phyloP scores from a whole-genome alignment of 768 basidiomycete species.

The Lactarius indigo region DNA sequence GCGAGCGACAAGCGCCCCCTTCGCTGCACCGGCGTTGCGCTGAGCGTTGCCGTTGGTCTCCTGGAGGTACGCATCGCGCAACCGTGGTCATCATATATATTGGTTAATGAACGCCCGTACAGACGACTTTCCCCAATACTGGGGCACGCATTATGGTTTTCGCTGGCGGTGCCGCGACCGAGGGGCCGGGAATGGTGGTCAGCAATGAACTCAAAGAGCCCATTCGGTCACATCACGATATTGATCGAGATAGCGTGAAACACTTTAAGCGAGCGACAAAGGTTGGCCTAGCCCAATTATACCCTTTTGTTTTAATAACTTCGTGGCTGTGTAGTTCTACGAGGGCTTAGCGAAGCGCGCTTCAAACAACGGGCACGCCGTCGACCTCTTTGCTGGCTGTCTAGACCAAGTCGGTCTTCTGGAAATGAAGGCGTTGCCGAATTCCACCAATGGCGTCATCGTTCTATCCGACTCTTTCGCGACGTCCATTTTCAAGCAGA shows the following conservation, averaged over 20 bases:
- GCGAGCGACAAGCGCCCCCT: conserved; percentile 90
- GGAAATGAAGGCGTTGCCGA: conserved; percentile 95
- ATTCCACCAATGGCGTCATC: conserved; percentile 95
- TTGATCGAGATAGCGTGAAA: conserved; percentile 93
- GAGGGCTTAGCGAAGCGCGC: conserved; percentile 90
- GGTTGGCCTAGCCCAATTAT: conserved; percentile 43
- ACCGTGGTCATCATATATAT: background rate
- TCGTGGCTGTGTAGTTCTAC: conserved; percentile 65
- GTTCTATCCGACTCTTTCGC: conserved; percentile 96
- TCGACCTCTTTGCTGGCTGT: conserved; percentile 96
- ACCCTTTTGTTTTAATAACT: background rate
- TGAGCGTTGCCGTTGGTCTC: conserved; percentile 89
- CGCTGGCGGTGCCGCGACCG: conserved; percentile 91
- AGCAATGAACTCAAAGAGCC: conserved; percentile 94
- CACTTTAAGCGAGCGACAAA: conserved; percentile 97
- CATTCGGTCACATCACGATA: conserved; percentile 98
- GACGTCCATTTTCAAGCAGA: conserved; percentile 98
- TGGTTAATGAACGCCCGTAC: background rate
- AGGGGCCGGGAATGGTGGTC: conserved; percentile 97
- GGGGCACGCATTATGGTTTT: conserved; percentile 97
- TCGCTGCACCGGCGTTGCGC: conserved; percentile 91
- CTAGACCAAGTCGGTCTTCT: conserved; percentile 95
- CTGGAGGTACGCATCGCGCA: conserved; percentile 57
- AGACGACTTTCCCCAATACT: conserved; percentile 91
- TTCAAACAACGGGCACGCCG: conserved; percentile 90